Evolutionary conservation across 75 land plant species (phyloP), one percentile per base, ranked within the genome.

Genomic region (Adiantum capillusveneris): DNA sequence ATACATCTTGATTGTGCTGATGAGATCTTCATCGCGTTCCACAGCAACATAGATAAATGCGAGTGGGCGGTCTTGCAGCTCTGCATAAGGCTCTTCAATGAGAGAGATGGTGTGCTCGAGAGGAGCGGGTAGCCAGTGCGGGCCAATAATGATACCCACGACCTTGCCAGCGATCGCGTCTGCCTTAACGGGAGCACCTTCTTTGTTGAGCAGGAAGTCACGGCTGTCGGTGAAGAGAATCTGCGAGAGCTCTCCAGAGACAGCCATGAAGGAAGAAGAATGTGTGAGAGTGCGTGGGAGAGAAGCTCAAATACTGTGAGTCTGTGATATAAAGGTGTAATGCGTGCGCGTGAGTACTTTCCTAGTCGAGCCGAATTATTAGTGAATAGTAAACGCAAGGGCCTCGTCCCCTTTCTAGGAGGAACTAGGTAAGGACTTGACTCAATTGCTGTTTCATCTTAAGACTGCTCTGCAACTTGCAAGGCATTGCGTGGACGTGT

Each of bases 101-200:
- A 55, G 34, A 2, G 16, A 7, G 6, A 69, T 7, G 16, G 69
- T 34, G 14, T 53, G 68, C 18, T 63, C 56, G 44, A 69, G 29
- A 21, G 69, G 68, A 19, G 28, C 34, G 18, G 42, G 55, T 1
- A 69, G 39, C 72, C 69, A 69, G 59, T 69, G 72, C 11, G 72
- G 72, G 20, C 68, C 72, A 19, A 69, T 69, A 26, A 63, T 29
- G 25, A 69, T 19, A 27, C 36, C 48, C 3, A 53, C 29, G 14
- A 69, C 55, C 45, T 69, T 69, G 22, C 39, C 51, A 5, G 30
- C 65, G 24, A 69, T 25, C 1, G 39, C 69, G 25, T 67, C 70
- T 5, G 63, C 28, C 19, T 29, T 28, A 1, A 65, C 62, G 6
- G 25, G 9, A 7, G 0, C 13, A 11, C 63, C 63, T 48, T 11